Percentiles rank a stretch among this genome's conserved stretches.
These are phyloP conservation scores for Linum trigynum DNA, from an alignment of 345 rosid genomes.

Conservation along the genomic window DNA sequence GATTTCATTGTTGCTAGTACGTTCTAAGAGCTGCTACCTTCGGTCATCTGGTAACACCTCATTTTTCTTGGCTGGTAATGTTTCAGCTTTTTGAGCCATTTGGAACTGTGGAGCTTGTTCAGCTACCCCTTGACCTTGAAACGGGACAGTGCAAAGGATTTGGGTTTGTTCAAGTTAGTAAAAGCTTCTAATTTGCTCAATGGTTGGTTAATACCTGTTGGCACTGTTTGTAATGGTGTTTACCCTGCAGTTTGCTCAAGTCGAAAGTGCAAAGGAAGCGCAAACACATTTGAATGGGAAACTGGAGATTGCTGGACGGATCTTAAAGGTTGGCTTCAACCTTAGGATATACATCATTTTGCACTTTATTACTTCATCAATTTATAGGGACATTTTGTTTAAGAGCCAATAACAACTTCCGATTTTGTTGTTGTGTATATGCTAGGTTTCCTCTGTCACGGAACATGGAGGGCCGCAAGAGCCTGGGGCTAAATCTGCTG, in stretches of 20 bases:
- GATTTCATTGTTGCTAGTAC: background rate
- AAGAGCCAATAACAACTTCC: background rate
- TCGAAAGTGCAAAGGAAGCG: constrained; percentile 86
- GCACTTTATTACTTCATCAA: background rate
- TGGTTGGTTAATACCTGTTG: background rate
- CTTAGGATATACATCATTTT: background rate
- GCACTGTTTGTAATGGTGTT: constrained; percentile 4
- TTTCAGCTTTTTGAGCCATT: constrained; percentile 82
- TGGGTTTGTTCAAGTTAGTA: constrained; percentile 87
- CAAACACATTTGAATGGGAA: constrained; percentile 80
- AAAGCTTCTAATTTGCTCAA: constrained; percentile 10
- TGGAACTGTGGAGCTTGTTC: constrained; percentile 93
- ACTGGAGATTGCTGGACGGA: constrained; percentile 84
- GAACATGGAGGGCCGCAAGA: constrained; percentile 84
- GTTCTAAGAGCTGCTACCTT: background rate
- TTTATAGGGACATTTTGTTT: background rate
- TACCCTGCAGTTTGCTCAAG: constrained; percentile 64
- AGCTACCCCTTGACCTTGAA: constrained; percentile 83
- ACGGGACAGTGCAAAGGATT: constrained; percentile 95
- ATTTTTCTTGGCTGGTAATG: background rate
- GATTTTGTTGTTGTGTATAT: background rate
- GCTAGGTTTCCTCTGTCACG: constrained; percentile 78
- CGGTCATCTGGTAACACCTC: background rate
- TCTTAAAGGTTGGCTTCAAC: constrained; percentile 52
- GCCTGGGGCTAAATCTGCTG: constrained; percentile 61